phyloP scores from a whole-genome alignment of 1,284 basidiomycete genomes.

The Jaminaea rosea region DNA sequence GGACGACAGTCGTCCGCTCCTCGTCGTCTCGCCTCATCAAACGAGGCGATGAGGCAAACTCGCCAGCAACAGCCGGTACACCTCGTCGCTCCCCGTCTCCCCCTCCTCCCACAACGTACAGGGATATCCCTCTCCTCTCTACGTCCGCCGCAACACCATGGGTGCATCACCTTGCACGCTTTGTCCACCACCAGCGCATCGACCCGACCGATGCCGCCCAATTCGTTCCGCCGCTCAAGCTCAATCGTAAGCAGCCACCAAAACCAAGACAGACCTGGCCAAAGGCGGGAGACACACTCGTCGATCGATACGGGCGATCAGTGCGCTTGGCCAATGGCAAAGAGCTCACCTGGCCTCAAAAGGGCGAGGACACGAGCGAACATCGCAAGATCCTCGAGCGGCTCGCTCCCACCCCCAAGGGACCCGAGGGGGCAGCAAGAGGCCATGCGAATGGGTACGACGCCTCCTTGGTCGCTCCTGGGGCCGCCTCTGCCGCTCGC shows the following conservation, averaged over 20 bases:
- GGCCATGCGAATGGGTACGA: no score
- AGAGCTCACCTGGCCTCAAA: slow-evolving; percentile 17
- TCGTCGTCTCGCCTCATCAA: no score
- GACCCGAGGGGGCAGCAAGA: no score
- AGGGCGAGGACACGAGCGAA: slow-evolving; percentile 7
- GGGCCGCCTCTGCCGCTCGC: slow-evolving; percentile 17
- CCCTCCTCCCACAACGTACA: slow-evolving; percentile 29
- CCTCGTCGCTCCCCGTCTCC: slow-evolving; percentile 7
- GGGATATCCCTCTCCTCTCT: slow-evolving; percentile 42
- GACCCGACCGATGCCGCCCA: slow-evolving; percentile 35
- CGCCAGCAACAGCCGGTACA: no score
- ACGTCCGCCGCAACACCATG: slow-evolving; percentile 19
- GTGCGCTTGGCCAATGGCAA: slow-evolving; percentile 32
- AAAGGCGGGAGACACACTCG: slow-evolving; percentile 33
- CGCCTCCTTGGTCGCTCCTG: slow-evolving; percentile 24
- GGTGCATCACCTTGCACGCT: slow-evolving; percentile 39
- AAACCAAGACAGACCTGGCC: slow-evolving; percentile 35
- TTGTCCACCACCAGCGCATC: slow-evolving; percentile 36
- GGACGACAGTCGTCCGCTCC: no score
- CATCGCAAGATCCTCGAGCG: background rate
- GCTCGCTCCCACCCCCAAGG: slow-evolving; percentile 1
- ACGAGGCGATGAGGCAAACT: no score
- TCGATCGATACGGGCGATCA: slow-evolving; percentile 33
- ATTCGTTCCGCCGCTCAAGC: slow-evolving; percentile 41
- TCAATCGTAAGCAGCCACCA: slow-evolving; percentile 44